A percentile compares a stretch with the other conserved stretches of the same genome.
Conservation (phyloP, 1,284 basidiomycete genomes). For the Leccinum angustisporum region DNA sequence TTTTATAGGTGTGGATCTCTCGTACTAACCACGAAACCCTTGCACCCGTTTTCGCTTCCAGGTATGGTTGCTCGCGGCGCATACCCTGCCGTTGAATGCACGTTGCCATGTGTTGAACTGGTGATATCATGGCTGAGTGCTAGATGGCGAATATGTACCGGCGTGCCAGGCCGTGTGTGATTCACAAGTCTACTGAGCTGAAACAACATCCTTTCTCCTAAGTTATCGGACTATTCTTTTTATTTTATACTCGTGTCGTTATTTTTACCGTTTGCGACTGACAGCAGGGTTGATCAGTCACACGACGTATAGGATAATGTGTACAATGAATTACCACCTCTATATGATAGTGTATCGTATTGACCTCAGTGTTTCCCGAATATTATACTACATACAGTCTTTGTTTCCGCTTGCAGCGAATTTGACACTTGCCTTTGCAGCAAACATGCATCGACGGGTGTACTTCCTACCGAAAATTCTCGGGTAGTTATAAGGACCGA, state of each 20-base stretch:
- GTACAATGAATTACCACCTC: neutral
- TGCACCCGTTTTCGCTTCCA: neutral
- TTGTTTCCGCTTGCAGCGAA: neutral
- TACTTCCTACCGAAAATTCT: neutral
- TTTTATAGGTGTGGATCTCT: neutral
- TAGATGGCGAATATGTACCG: neutral
- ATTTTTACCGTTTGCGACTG: neutral
- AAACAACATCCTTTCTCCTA: neutral
- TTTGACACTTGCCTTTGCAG: neutral
- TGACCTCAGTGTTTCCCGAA: neutral
- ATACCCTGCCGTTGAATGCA: slow-evolving; percentile 12
- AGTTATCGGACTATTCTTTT: neutral
- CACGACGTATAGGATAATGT: neutral
- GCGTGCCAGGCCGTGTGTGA: neutral
- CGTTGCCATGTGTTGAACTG: slow-evolving; percentile 8
- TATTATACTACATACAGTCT: neutral
- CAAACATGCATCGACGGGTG: neutral
- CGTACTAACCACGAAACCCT: neutral
- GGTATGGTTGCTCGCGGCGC: slow-evolving; percentile 14
- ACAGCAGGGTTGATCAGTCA: neutral
- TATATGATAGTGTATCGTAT: neutral
- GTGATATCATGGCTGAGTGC: neutral
- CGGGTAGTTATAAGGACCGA: neutral
- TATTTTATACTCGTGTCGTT: neutral
- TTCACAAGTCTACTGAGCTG: neutral